Conservation (phyloP, 1,139 yeast genomes). For the Scheffersomyces insectosa region DNA sequence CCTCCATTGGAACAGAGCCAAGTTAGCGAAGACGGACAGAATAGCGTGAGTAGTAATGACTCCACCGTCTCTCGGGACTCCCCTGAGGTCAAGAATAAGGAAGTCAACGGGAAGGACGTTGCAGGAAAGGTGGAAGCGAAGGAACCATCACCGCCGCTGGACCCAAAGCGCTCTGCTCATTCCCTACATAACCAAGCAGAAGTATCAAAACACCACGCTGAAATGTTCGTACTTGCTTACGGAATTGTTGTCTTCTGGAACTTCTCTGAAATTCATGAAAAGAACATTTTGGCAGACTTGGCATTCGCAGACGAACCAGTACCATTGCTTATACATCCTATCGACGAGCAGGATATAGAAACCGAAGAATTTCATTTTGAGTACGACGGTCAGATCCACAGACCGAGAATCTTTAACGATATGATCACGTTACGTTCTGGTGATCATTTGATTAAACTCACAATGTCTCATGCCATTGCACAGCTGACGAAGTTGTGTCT, state of each 20-base stretch:
- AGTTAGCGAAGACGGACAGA: conserved; percentile 16
- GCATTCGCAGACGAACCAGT: conserved; percentile 63
- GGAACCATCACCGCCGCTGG: neutral
- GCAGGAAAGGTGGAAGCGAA: neutral
- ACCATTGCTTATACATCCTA: conserved; percentile 67
- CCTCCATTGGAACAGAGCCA: conserved; percentile 32
- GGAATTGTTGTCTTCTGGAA: conserved; percentile 98
- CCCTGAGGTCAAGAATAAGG: neutral
- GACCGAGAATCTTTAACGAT: conserved; percentile 92
- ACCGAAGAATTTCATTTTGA: conserved; percentile 94
- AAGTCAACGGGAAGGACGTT: neutral
- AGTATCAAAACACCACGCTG: conserved; percentile 75
- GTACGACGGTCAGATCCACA: conserved; percentile 74
- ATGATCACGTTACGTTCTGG: conserved; percentile 89
- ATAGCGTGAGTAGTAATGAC: conserved; percentile 19
- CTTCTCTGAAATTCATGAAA: conserved; percentile 88
- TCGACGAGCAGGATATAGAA: conserved; percentile 88
- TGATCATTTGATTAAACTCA: conserved; percentile 87
- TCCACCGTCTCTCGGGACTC: conserved; percentile 6
- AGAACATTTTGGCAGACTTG: conserved; percentile 88
- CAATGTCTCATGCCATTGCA: conserved; percentile 95
- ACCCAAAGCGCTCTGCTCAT: conserved; percentile 1
- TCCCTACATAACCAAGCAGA: conserved; percentile 32
- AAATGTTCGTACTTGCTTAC: conserved; percentile 83
- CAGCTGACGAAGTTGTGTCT: conserved; percentile 90